Conservation (phyloP, 306 rosid genomes). For the Lathyrus oleraceus region DNA sequence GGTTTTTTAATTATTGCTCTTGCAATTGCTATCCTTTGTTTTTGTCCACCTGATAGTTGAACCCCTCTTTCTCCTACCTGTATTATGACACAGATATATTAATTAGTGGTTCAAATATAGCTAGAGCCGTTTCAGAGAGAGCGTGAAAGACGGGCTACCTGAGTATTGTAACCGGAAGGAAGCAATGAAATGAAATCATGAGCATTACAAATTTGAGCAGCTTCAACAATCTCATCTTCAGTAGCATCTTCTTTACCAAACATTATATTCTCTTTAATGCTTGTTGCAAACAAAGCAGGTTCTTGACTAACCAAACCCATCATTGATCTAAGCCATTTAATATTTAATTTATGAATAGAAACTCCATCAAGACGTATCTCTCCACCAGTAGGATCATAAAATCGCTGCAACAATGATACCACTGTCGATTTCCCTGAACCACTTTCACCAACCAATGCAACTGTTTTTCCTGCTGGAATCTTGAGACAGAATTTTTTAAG, state of each 20-base stretch:
- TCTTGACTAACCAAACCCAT: slow-evolving; percentile 97
- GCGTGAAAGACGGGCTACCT: slow-evolving; percentile 39
- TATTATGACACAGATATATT: no score
- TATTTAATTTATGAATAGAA: slow-evolving; percentile 50
- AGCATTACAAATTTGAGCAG: slow-evolving; percentile 82
- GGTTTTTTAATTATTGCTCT: slow-evolving; percentile 60
- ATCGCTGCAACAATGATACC: slow-evolving; percentile 71
- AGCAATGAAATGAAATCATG: slow-evolving; percentile 73
- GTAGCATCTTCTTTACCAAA: slow-evolving; percentile 85
- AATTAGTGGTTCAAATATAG: no score
- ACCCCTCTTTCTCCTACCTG: slow-evolving; percentile 64
- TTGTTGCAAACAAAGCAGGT: slow-evolving; percentile 83
- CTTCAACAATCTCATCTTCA: slow-evolving; percentile 55
- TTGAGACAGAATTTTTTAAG: slow-evolving; percentile 50
- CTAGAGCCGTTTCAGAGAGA: no score
- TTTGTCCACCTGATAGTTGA: slow-evolving; percentile 71
- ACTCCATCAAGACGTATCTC: slow-evolving; percentile 74
- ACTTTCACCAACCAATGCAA: slow-evolving; percentile 85
- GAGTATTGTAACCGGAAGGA: slow-evolving; percentile 75
- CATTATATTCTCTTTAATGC: slow-evolving; percentile 72
- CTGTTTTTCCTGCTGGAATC: slow-evolving; percentile 71
- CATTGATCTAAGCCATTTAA: slow-evolving; percentile 82
- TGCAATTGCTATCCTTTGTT: slow-evolving; percentile 68
- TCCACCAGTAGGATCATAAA: slow-evolving; percentile 77
- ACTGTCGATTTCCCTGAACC: no score